These are phyloP conservation scores for Dothistroma pini DNA, from an alignment of 2,329 filamentous ascomycete genomes.

Conservation along the genomic window DNA sequence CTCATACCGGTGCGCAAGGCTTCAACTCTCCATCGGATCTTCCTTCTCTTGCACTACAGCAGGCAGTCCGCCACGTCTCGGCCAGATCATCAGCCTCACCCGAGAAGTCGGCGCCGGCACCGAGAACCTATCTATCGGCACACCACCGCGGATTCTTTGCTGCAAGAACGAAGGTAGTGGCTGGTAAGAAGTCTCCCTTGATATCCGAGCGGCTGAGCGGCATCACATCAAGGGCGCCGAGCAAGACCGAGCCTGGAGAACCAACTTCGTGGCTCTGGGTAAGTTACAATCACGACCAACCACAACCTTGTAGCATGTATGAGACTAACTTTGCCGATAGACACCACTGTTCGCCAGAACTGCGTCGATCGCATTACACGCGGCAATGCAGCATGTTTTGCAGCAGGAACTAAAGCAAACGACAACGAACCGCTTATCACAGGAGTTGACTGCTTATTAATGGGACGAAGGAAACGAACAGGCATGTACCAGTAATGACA, in stretches of 20 bases:
- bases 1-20: constrained; percentile 26
- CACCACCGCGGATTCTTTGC: neutral
- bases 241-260: constrained; percentile 9
- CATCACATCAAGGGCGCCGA: constrained; percentile 3
- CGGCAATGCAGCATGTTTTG: neutral
- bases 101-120: neutral
- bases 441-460: neutral
- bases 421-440: neutral
- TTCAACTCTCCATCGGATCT: neutral
- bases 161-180: neutral
- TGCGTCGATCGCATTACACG: neutral
- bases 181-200: constrained; percentile 6
- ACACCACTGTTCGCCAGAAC: neutral
- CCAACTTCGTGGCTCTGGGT: constrained; percentile 12
- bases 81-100: constrained; percentile 2
- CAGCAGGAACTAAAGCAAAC: neutral
- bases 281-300: constrained; percentile 1
- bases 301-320: neutral
- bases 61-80: neutral
- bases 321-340: neutral
- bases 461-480: neutral
- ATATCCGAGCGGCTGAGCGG: constrained; percentile 5
- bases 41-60: constrained; percentile 2
- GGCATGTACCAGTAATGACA: constrained; percentile 8
- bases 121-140: constrained; percentile 1